Conservation (phyloP, 2,329 filamentous ascomycete species). For the Pezicula rhizophila region DNA sequence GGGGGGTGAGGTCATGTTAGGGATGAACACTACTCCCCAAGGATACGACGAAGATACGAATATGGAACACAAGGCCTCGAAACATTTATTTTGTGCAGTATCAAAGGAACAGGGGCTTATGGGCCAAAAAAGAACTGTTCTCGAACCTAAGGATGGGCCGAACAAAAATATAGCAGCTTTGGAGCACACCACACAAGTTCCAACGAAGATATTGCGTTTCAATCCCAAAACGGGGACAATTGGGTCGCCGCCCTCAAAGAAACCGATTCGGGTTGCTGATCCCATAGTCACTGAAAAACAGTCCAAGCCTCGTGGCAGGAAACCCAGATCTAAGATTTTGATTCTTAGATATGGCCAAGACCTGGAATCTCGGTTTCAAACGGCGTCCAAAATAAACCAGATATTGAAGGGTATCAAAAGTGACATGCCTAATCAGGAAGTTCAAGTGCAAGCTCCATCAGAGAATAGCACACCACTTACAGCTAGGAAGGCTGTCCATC, state of each 20-base stretch:
- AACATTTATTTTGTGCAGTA: too few species aligned
- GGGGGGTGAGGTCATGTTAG: too few species aligned
- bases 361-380: constrained; percentile 33
- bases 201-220: constrained; percentile 47
- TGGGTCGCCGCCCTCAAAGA: constrained; percentile 53
- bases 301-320: constrained; percentile 29
- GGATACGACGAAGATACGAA: too few species aligned
- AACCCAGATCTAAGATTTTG: constrained; percentile 39
- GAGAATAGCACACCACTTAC: constrained; percentile 21
- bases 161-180: too few species aligned
- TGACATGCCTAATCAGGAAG: background rate
- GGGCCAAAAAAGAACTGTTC: too few species aligned
- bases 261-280: constrained; percentile 25
- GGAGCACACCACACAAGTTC: constrained; percentile 4
- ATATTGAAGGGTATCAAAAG: constrained; percentile 41
- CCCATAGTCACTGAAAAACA: constrained; percentile 1
- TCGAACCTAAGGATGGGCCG: too few species aligned
- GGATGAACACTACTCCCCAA: too few species aligned
- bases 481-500: constrained; percentile 49
- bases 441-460: constrained; percentile 12
- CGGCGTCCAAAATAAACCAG: constrained; percentile 56
- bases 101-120: too few species aligned
- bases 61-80: too few species aligned
- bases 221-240: constrained; percentile 57
- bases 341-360: constrained; percentile 54